phyloP scores from a whole-genome alignment of 2,329 filamentous ascomycete species.

The Ophioceras dolichostomum region DNA sequence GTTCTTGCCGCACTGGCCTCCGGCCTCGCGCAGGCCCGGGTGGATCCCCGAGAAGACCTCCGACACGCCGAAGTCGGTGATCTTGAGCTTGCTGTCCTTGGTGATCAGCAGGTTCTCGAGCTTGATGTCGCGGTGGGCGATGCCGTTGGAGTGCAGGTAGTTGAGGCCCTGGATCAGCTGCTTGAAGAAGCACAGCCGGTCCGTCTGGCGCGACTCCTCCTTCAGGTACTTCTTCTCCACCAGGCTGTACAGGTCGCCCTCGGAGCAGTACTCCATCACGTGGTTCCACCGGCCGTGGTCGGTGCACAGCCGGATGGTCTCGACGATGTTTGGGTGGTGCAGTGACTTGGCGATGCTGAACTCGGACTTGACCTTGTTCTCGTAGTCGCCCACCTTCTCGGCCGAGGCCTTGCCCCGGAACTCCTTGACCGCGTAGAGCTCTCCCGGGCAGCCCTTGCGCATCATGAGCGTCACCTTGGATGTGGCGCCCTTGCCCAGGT shows the following conservation, averaged over 20 bases:
- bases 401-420: slow-evolving; percentile 61
- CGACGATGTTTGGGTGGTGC: slow-evolving; percentile 78
- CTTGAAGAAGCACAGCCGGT: slow-evolving; percentile 79
- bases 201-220: slow-evolving; percentile 48
- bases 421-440: slow-evolving; percentile 77
- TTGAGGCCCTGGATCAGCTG: slow-evolving; percentile 72
- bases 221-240: slow-evolving; percentile 61
- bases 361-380: slow-evolving; percentile 84
- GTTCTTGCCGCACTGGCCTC: slow-evolving; percentile 60
- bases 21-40: slow-evolving; percentile 61
- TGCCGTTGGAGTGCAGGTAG: slow-evolving; percentile 72
- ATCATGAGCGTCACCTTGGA: slow-evolving; percentile 74
- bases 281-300: slow-evolving; percentile 72
- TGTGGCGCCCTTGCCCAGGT: slow-evolving; percentile 70
- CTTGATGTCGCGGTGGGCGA: slow-evolving; percentile 86
- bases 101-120: slow-evolving; percentile 75
- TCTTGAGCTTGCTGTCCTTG: slow-evolving; percentile 71
- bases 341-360: slow-evolving; percentile 78
- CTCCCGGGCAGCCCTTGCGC: slow-evolving; percentile 49
- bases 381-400: slow-evolving; percentile 64
- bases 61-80: slow-evolving; percentile 83
- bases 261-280: slow-evolving; percentile 84
- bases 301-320: slow-evolving; percentile 64
- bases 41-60: slow-evolving; percentile 77
- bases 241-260: slow-evolving; percentile 68